phyloP scores from a whole-genome alignment of 192 early-diverging fungal genomes.

The Gaertneriomyces sp. region DNA sequence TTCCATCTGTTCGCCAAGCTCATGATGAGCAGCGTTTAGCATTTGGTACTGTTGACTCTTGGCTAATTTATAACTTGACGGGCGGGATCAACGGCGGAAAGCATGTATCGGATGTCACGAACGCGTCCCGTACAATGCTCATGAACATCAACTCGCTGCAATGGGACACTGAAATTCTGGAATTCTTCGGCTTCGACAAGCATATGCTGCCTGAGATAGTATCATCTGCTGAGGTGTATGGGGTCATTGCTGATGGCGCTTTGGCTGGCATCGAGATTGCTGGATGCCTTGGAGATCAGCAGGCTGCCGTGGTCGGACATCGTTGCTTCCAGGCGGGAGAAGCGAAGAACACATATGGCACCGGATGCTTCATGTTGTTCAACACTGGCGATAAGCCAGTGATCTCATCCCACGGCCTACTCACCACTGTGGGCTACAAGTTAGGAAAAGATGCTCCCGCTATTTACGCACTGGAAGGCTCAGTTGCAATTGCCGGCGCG shows the following conservation, averaged over 20 bases:
- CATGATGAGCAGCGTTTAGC: slow-evolving; percentile 67
- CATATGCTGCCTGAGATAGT: slow-evolving; percentile 71
- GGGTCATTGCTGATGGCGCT: slow-evolving; percentile 49
- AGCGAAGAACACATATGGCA: slow-evolving; percentile 95
- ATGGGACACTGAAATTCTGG: slow-evolving; percentile 63
- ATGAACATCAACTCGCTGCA: slow-evolving; percentile 79
- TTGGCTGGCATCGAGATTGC: slow-evolving; percentile 72
- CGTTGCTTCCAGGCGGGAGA: slow-evolving; percentile 81
- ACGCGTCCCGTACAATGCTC: slow-evolving; percentile 91
- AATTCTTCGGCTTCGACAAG: slow-evolving; percentile 72
- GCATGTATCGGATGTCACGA: slow-evolving; percentile 88
- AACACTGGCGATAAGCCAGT: slow-evolving; percentile 79
- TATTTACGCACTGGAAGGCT: slow-evolving; percentile 86
- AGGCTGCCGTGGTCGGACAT: slow-evolving; percentile 93
- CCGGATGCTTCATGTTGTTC: slow-evolving; percentile 94
- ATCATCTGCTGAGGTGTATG: slow-evolving; percentile 78
- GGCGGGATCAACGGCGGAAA: slow-evolving; percentile 68
- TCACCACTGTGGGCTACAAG: slow-evolving; percentile 88
- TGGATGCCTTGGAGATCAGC: slow-evolving; percentile 94
- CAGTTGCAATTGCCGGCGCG: slow-evolving; percentile 85
- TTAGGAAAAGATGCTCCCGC: slow-evolving; percentile 67
- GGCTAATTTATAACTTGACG: slow-evolving; percentile 91
- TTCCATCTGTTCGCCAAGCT: slow-evolving; percentile 64
- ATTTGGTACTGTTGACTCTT: slow-evolving; percentile 91
- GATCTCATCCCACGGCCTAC: slow-evolving; percentile 74